phyloP scores from a whole-genome alignment of 108 stramenopile genomes.

The Skeletonema menzelii region DNA sequence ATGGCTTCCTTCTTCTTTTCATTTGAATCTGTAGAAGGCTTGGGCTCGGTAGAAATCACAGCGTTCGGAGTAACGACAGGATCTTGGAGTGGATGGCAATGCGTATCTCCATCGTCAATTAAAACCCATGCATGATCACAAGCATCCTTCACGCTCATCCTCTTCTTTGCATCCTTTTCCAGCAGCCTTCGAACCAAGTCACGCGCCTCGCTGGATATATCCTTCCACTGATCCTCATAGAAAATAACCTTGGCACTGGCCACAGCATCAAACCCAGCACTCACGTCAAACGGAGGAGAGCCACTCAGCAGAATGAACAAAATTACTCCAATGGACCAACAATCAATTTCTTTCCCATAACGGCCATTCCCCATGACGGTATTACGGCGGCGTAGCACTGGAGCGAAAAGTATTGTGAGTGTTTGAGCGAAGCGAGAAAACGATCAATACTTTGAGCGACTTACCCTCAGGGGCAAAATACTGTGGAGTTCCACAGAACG shows the following conservation, averaged over 20 bases:
- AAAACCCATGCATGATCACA: slow-evolving; percentile 84
- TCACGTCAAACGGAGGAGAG: slow-evolving; percentile 75
- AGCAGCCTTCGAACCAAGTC: slow-evolving; percentile 72
- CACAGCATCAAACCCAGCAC: slow-evolving; percentile 47
- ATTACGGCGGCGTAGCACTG: slow-evolving; percentile 69
- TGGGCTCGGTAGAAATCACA: background rate
- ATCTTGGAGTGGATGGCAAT: slow-evolving; percentile 79
- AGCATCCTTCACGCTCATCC: slow-evolving; percentile 69
- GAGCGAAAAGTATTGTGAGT: too few species aligned
- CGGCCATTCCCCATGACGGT: slow-evolving; percentile 79
- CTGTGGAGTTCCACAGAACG: slow-evolving; percentile 92
- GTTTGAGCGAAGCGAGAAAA: too few species aligned
- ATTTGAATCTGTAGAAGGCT: background rate
- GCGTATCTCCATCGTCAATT: slow-evolving; percentile 86
- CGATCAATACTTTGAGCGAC: too few species aligned
- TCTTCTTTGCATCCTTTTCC: slow-evolving; percentile 58
- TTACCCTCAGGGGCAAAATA: slow-evolving; percentile 95
- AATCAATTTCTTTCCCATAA: slow-evolving; percentile 85
- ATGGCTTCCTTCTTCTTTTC: background rate
- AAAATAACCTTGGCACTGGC: slow-evolving; percentile 51
- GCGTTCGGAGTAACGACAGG: slow-evolving; percentile 37
- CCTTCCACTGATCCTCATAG: slow-evolving; percentile 56
- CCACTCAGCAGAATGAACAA: slow-evolving; percentile 83
- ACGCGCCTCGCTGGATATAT: slow-evolving; percentile 58
- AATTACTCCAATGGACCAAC: slow-evolving; percentile 89